A percentile compares a stretch with the other conserved stretches of the same genome.
Conservation (phyloP, 345 rosid species). For the Hibiscus syriacus region DNA sequence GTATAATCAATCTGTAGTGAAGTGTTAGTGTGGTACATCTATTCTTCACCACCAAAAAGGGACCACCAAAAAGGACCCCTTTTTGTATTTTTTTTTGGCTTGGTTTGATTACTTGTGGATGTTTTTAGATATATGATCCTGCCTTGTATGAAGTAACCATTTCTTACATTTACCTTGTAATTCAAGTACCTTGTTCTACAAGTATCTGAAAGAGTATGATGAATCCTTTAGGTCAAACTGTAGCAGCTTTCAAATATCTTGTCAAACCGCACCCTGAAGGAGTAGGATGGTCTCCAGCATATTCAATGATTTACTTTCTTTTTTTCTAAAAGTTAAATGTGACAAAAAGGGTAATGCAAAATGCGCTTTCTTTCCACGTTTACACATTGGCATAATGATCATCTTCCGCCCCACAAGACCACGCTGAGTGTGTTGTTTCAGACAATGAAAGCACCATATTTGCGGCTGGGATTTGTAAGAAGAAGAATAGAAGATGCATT, state of each 20-base stretch:
- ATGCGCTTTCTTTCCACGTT: not conserved
- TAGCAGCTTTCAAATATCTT: not conserved
- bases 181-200: not conserved
- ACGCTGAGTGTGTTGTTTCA: not conserved
- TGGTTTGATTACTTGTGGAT: not conserved
- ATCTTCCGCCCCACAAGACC: not conserved
- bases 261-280: not conserved
- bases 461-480: conserved; percentile 81
- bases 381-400: not conserved
- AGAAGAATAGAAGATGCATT: conserved; percentile 69
- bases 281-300: not conserved
- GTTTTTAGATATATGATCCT: not conserved
- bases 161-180: not conserved
- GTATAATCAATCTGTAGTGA: conserved; percentile 6
- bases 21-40: not conserved
- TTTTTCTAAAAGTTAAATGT: not conserved
- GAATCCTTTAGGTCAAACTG: not conserved
- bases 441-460: not conserved
- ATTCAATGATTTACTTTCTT: not conserved
- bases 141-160: too few species aligned
- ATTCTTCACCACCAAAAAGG: not conserved
- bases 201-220: not conserved
- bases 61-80: not conserved
- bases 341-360: not conserved
- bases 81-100: not conserved